Percentiles rank a stretch among this genome's conserved stretches.
phyloP scores from a whole-genome alignment of 805 yeast species.

The Torulaspora microellipsoides region DNA sequence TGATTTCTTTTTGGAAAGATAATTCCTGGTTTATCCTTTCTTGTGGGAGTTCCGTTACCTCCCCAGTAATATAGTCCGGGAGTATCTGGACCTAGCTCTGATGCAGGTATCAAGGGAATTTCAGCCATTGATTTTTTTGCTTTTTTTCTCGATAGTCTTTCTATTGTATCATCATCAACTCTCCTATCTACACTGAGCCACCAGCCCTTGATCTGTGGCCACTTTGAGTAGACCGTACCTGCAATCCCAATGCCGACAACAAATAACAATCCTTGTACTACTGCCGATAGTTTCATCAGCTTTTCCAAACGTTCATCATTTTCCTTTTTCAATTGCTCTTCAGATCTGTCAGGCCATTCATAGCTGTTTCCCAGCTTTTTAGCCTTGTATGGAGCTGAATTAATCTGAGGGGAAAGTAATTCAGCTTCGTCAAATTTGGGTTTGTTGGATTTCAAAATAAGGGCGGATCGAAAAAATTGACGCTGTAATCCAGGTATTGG shows the following conservation, averaged over 20 bases:
- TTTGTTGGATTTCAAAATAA: conserved; percentile 16
- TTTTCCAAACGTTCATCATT: conserved; percentile 36
- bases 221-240: conserved; percentile 36
- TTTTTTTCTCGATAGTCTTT: conserved; percentile 20
- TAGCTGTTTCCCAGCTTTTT: conserved; percentile 20
- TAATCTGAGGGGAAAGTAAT: conserved; percentile 26
- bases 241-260: conserved; percentile 38
- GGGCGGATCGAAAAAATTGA: neutral
- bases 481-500: neutral
- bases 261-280: conserved; percentile 39
- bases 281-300: conserved; percentile 43
- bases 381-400: conserved; percentile 27
- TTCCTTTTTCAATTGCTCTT: conserved; percentile 17
- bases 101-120: conserved; percentile 30
- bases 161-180: conserved; percentile 23
- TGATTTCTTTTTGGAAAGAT: conserved; percentile 56
- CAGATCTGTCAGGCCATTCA: conserved; percentile 22
- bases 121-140: conserved; percentile 16
- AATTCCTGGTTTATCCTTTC: conserved; percentile 27
- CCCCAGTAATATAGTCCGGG: conserved; percentile 70
- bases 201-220: conserved; percentile 34
- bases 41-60: conserved; percentile 35
- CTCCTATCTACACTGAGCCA: conserved; percentile 22
- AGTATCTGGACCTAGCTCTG: conserved; percentile 37
- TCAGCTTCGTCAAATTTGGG: conserved; percentile 36